Percentiles rank a stretch among this genome's conserved stretches.
Conservation (phyloP, 768 basidiomycete species). For the Exsudoporus frostii region DNA sequence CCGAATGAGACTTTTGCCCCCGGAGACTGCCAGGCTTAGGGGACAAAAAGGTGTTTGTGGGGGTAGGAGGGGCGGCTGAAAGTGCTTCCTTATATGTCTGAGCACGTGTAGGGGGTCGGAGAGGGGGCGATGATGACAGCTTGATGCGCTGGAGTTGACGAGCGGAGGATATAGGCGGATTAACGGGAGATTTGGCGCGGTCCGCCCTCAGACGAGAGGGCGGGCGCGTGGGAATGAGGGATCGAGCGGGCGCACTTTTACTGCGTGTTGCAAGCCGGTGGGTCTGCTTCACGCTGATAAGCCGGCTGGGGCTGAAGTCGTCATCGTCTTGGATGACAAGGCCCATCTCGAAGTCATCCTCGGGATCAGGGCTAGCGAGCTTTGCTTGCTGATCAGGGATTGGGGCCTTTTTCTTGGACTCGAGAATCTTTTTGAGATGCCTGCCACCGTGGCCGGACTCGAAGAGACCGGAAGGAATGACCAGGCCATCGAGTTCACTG, state of each 20-base stretch:
- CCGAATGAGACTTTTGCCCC: slow-evolving; percentile 81
- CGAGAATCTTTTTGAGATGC: slow-evolving; percentile 49
- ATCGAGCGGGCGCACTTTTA: slow-evolving; percentile 55
- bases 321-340: slow-evolving; percentile 80
- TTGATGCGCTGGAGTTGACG: slow-evolving; percentile 67
- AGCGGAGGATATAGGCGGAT: slow-evolving; percentile 66
- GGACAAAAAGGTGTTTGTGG: slow-evolving; percentile 57
- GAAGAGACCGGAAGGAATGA: slow-evolving; percentile 73
- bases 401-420: slow-evolving; percentile 53
- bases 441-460: slow-evolving; percentile 61
- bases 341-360: slow-evolving; percentile 85
- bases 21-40: slow-evolving; percentile 74
- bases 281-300: slow-evolving; percentile 49
- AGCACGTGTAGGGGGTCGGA: slow-evolving; percentile 46
- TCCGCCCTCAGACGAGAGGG: slow-evolving; percentile 60
- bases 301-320: slow-evolving; percentile 77
- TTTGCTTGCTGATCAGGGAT: slow-evolving; percentile 54
- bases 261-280: slow-evolving; percentile 49
- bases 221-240: slow-evolving; percentile 51
- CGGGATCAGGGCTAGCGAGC: slow-evolving; percentile 57
- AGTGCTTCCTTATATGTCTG: slow-evolving; percentile 60
- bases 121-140: slow-evolving; percentile 68
- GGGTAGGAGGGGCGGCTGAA: slow-evolving; percentile 44
- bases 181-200: slow-evolving; percentile 69
- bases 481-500: slow-evolving; percentile 75